Conservation (phyloP, 441 rosid species). For the Isatis lusitanica region DNA sequence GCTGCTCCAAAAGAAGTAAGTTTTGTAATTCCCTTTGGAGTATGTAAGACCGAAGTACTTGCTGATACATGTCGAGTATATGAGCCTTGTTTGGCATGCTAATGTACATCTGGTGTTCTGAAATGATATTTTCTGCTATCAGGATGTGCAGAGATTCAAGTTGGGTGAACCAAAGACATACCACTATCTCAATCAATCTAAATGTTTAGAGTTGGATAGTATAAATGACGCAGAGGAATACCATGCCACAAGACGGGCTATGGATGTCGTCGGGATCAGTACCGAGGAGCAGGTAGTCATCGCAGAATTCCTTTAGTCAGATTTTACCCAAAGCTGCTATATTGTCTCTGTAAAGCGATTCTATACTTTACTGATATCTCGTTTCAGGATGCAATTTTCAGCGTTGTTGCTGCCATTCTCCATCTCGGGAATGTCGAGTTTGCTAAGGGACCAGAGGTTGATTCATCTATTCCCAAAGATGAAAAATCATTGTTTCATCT, state of each 20-base stretch:
- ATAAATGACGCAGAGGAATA: constrained; percentile 88
- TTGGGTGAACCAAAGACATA: constrained; percentile 76
- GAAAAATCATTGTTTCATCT: constrained; percentile 84
- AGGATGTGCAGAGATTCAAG: constrained; percentile 77
- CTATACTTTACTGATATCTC: constrained; percentile 15
- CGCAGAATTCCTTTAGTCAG: constrained; percentile 19
- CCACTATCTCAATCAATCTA: constrained; percentile 94
- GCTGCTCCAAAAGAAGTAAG: constrained; percentile 92
- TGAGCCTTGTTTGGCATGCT: neutral
- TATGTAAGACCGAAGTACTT: constrained; percentile 50
- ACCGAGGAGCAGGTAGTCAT: constrained; percentile 77
- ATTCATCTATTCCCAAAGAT: constrained; percentile 90
- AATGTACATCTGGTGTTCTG: neutral
- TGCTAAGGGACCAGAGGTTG: constrained; percentile 82
- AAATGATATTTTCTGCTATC: constrained; percentile 21
- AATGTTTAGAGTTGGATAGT: constrained; percentile 80
- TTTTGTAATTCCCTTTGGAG: constrained; percentile 44
- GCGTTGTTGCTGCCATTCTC: constrained; percentile 90
- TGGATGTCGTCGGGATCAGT: constrained; percentile 93
- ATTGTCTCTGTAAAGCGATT: constrained; percentile 10
- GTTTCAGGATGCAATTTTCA: constrained; percentile 81
- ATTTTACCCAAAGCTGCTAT: constrained; percentile 5
- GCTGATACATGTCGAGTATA: constrained; percentile 1
- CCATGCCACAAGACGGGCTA: constrained; percentile 78
- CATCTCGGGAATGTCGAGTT: constrained; percentile 97